Base-by-base conservation (phyloP, 805 yeast genomes). In the Yamadazyma phyllophila region DNA sequence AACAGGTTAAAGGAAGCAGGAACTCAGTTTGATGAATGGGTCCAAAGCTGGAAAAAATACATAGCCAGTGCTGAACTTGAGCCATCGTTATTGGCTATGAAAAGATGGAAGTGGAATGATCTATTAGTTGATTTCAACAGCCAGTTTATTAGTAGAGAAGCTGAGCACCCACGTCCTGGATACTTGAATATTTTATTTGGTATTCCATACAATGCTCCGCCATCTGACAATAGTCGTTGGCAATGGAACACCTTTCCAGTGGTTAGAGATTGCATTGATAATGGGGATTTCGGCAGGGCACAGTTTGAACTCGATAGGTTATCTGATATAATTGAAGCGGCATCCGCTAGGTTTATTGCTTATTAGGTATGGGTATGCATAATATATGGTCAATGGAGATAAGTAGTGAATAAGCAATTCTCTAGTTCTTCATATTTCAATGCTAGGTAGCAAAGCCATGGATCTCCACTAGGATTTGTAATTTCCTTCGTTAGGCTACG, bases 51-150 rank as follows among this genome's bases (percentile, higher is more conserved):
- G 97, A 60, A 64, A 16, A 76, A 77, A 13, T 70, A 54, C 43
- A 52, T 72, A 6, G 36, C 43, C 13, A 51, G 67, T 1, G 59
- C 76, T 4, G 91, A 85, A 2, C 57, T 81, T 3, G 96, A 91
- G 59, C 90, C 96, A 1, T 79, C 89, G 1, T 60, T 85, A 45
- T 66, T 88, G 33, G 76, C 91, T 0, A 81, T 83, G 38, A 82
- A 79, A 51, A 73, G 98, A 56, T 80, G 88, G 84, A 80, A 80
- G 46, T 86, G 94, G 88, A 91, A 91, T 62, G 74, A 80, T n/a
- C 80, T 80, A 49, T 63, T 88, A 55, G 62, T 78, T 3, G 61
- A 66, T 12, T 70, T 87, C 46, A 84, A 82, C 50, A 77, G 76
- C 50, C 61, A 70, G 14, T 76, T 87, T 51, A 57, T 83, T 8